Evolutionary conservation across 169 alveolate species (phyloP), one percentile per base, ranked within the genome.

Genomic region (Plasmodium adleri): DNA sequence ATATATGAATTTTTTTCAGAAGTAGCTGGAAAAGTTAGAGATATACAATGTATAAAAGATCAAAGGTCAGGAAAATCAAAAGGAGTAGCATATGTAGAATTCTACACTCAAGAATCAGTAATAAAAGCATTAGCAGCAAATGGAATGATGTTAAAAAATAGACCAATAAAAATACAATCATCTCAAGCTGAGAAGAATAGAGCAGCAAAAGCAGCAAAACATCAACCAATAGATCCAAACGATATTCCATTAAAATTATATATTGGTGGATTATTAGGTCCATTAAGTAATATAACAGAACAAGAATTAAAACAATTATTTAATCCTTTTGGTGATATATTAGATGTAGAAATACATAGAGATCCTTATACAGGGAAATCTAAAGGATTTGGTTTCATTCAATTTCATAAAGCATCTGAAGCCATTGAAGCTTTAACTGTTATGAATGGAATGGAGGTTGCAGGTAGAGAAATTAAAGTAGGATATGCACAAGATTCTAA

Each of bases 171-270:
- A 7, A 98, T 98, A 32, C 98, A 98, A 88, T 97, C 99, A 17
- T 98, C 99, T 26, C 98, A 98, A 94, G 99, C 99, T 1, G 99
- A 99, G 92, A 99, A 98, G 93, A 99, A 99, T 93, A 94, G 99
- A 71, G 99, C 99, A 43, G 99, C 99, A 6, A 94, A 96, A 49
- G 99, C 99, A 0, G 97, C 98, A 20, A 98, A 97, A 92, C 97
- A 88, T 85, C 94, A 88, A 54, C 95, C 92, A 49, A 94, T 96
- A 83, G 96, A 95, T 88, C 98, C 96, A 13, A 96, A 95, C 47
- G 97, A 95, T 92, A 96, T 93, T n/a, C 98, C 98, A 39, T 89
- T 95, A 88, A 88, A 94, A 88, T 94, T 98, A 39, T 96, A 94
- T 78, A 98, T 98, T 15, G 98, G 98, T 32, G 99, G 99, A 15